Evolutionary conservation across 768 basidiomycete genomes (phyloP).

Genomic region (Auricularia sp.): DNA sequence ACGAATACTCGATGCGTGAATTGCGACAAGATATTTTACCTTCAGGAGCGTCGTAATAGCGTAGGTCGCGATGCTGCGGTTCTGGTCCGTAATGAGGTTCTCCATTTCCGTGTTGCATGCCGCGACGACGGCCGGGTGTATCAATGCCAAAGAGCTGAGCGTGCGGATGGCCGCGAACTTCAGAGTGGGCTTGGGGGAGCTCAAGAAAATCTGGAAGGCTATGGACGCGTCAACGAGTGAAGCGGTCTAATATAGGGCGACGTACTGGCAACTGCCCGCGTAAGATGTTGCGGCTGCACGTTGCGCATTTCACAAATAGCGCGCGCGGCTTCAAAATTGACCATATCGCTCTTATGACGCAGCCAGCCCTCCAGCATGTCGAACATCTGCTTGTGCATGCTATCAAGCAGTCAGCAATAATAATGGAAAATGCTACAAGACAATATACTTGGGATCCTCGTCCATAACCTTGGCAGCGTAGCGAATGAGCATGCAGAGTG

Average conservation of each 20-base stretch:
- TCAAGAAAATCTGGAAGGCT: conserved; percentile 94
- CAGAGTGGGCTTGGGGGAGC: conserved; percentile 87
- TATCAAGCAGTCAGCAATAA: conserved; percentile 23
- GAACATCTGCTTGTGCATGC: conserved; percentile 84
- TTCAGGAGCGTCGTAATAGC: conserved; percentile 97
- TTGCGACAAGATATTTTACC: conserved; percentile 29
- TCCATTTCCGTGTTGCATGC: conserved; percentile 95
- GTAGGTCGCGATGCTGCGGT: conserved; percentile 94
- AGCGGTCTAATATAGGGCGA: conserved; percentile 4
- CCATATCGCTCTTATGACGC: conserved; percentile 99
- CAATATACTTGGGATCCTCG: conserved; percentile 89
- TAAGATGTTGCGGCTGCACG: conserved; percentile 65
- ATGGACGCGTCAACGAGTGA: conserved; percentile 2
- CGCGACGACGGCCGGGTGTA: conserved; percentile 78
- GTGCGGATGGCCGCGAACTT: conserved; percentile 98
- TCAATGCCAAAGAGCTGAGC: conserved; percentile 77
- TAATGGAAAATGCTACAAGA: not conserved
- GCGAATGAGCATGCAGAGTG: conserved; percentile 95
- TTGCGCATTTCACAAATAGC: conserved; percentile 95
- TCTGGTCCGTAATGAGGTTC: conserved; percentile 89
- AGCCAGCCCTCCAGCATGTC: conserved; percentile 92
- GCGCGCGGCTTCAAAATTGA: conserved; percentile 96
- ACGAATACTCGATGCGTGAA: not conserved
- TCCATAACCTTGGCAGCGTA: conserved; percentile 99
- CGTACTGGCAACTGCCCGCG: conserved; percentile 82